Percentiles rank a stretch among this genome's conserved stretches.
Conservation (phyloP, 768 basidiomycete genomes). For the Tricholomella constricta region DNA sequence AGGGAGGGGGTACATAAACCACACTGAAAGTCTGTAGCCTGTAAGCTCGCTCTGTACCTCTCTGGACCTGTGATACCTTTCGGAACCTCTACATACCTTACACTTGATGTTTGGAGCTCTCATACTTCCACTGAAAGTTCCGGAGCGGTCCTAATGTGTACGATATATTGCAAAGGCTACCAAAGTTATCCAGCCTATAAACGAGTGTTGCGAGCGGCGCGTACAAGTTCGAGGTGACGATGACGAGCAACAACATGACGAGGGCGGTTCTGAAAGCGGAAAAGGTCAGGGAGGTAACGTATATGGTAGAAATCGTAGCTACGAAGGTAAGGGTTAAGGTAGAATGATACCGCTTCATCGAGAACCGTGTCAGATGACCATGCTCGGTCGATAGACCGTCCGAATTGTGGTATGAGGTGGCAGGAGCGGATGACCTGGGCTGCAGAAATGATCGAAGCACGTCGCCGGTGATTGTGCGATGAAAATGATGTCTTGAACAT, state of each 20-base stretch:
- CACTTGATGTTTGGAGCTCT: too few relatives aligned
- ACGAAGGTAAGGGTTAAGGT: slow-evolving; percentile 32
- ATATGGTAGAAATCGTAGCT: slow-evolving; percentile 29
- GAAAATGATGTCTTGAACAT: slow-evolving; percentile 22
- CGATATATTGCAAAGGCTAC: too few relatives aligned
- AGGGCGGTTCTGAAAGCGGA: background rate
- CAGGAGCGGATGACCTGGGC: slow-evolving; percentile 27
- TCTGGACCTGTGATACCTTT: too few relatives aligned
- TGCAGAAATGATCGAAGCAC: slow-evolving; percentile 23
- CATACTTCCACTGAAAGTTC: too few relatives aligned
- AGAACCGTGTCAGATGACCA: slow-evolving; percentile 23
- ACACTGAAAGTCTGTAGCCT: too few relatives aligned
- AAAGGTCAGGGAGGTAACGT: slow-evolving; percentile 13
- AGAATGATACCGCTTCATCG: slow-evolving; percentile 22
- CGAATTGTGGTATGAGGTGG: slow-evolving; percentile 30
- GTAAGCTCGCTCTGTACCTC: too few relatives aligned
- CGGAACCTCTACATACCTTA: too few relatives aligned
- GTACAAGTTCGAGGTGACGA: background rate
- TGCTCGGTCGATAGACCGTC: background rate
- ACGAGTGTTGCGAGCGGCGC: too few relatives aligned
- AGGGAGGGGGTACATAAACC: too few relatives aligned
- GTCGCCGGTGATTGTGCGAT: slow-evolving; percentile 6
- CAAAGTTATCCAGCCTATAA: too few relatives aligned
- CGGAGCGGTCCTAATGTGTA: too few relatives aligned
- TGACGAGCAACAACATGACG: background rate